Percentiles rank a stretch among this genome's conserved stretches.
Conservation (phyloP, 2,329 filamentous ascomycete genomes). For the Fusarium neocosmosporiellum region DNA sequence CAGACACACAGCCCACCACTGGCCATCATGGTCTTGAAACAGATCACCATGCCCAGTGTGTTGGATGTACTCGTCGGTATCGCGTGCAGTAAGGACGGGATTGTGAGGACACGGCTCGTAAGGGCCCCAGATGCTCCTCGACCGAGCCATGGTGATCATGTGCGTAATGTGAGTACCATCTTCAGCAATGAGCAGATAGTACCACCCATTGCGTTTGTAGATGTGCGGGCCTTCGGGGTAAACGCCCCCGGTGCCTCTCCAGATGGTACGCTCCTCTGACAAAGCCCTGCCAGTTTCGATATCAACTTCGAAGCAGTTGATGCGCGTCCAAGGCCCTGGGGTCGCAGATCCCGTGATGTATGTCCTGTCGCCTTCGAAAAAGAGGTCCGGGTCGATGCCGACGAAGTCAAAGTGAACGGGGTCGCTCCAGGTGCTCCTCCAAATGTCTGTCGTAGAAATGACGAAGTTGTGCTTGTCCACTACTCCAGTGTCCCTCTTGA, state of each 20-base stretch:
- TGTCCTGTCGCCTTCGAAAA: constrained; percentile 21
- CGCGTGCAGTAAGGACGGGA: background rate
- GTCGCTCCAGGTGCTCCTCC: constrained; percentile 10
- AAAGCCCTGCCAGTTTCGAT: constrained; percentile 47
- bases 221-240: constrained; percentile 51
- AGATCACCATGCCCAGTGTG: constrained; percentile 3
- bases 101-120: background rate
- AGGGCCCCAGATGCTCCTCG: background rate
- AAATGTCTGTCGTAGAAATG: constrained; percentile 7
- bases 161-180: background rate
- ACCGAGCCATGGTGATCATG: background rate
- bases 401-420: constrained; percentile 9
- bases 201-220: constrained; percentile 54
- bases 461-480: constrained; percentile 3
- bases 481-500: background rate
- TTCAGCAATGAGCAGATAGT: constrained; percentile 3
- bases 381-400: constrained; percentile 43
- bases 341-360: constrained; percentile 45
- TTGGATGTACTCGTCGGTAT: background rate
- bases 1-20: background rate
- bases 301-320: constrained; percentile 44
- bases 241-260: background rate
- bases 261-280: constrained; percentile 34
- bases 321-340: constrained; percentile 6
- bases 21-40: background rate